Base-by-base conservation (phyloP, 2,329 filamentous ascomycete genomes). In the Fusarium avenaceum region DNA sequence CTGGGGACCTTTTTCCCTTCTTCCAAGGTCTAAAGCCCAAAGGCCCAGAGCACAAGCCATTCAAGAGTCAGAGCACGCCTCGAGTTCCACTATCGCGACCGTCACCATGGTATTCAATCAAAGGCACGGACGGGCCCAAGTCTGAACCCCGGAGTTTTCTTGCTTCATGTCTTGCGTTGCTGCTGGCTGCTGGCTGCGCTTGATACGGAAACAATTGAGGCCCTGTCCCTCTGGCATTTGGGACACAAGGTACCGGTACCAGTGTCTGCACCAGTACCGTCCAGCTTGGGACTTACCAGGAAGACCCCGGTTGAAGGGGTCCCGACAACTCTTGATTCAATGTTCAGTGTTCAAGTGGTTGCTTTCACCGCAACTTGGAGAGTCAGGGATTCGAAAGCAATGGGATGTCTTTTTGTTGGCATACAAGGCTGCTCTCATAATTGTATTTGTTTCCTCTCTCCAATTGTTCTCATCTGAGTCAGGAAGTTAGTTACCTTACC, bases 351-450 rank as follows among this genome's bases (percentile, higher is more conserved):
- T n/a, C 35, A 38, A 38, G 17, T 62, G 69, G 64, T 59, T 57
- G 60, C 72, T 74, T 74, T 74, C 72, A 74, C 72, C 72, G 72
- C 72, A 74, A 73, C 68, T 74, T 74, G 66, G 58, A 14, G 57
- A 57, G 66, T 39, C 69, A 70, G 70, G 62, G 61, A 64, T 66
- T 60, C 57, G 57, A 57, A 52, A 52, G 50, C 48, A 38, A 61
- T 55, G 35, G 49, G 55, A 58, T 56, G 61, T 46, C 65, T 52
- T 46, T 67, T 57, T 48, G 28, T 30, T 52, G 51, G 46, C 53
- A 56, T 59, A 54, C 67, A 60, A 59, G 43, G 50, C 43, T 26
- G 20, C 38, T 39, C 46, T 39, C 46, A 44, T 55, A 32, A 51
- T 45, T 39, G 19, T 26, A 30, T 46, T 44, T 61, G 48, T 67